A percentile compares a stretch with the other conserved stretches of the same genome.
phyloP scores from a whole-genome alignment of 768 basidiomycete species.

The Russula brevipes region DNA sequence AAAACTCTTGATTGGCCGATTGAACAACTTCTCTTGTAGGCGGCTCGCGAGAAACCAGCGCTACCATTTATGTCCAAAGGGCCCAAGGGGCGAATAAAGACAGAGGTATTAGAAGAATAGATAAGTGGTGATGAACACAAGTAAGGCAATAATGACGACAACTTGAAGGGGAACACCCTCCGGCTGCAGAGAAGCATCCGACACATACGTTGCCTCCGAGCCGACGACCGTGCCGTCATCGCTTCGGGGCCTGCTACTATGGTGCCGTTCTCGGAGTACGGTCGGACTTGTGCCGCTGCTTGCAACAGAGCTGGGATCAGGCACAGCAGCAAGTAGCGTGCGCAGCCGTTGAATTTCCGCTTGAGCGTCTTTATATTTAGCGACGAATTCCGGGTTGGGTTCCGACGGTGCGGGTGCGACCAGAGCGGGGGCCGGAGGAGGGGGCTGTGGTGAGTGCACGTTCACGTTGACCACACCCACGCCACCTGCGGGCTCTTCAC shows the following conservation, averaged over 20 bases:
- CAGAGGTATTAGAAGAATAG: constrained; percentile 76
- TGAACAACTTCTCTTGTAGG: constrained; percentile 3
- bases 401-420: constrained; percentile 32
- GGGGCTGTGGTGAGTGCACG: constrained; percentile 35
- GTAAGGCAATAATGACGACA: constrained; percentile 82
- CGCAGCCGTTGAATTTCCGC: constrained; percentile 64
- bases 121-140: constrained; percentile 94
- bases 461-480: constrained; percentile 45
- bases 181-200: constrained; percentile 53
- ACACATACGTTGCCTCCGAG: constrained; percentile 60
- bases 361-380: constrained; percentile 59
- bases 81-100: constrained; percentile 16
- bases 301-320: constrained; percentile 44
- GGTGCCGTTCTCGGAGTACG: constrained; percentile 54
- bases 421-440: constrained; percentile 31
- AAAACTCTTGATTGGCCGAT: not conserved
- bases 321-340: constrained; percentile 53
- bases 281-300: constrained; percentile 37
- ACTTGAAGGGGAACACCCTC: constrained; percentile 94
- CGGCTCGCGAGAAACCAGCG: constrained; percentile 6
- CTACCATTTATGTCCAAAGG: constrained; percentile 12
- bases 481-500: constrained; percentile 23
- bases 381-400: constrained; percentile 48
- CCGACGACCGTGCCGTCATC: constrained; percentile 41
- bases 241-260: constrained; percentile 45